Evolutionary conservation across 768 basidiomycete genomes (phyloP), one percentile per base, ranked within the genome.

Genomic region (Pisolithus sp.): DNA sequence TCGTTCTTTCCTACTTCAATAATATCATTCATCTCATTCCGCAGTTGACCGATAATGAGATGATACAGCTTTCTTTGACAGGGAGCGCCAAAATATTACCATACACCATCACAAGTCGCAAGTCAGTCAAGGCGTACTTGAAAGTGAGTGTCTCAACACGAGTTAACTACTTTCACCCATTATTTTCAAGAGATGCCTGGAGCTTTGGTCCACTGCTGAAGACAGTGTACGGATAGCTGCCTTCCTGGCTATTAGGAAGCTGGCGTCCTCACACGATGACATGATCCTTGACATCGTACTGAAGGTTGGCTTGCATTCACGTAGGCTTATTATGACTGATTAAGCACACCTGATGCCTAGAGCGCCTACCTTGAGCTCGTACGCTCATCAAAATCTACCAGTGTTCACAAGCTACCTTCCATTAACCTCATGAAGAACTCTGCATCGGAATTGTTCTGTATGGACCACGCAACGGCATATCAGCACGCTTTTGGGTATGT

Each of bases 361-460:
- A 88, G 85, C 56, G 84, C 84, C n/a, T 99, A 99, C 70, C 76
- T 89, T 41, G 80, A 89, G 15, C 74, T 99, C 26, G 81, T 97
- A 44, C 85, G 90, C 26, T 85, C 82, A 6, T 83, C 85, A 43
- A 92, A 93, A 63, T 80, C 85, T 10, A 96, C 93, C n/a, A 89
- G 77, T 46, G 76, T 81, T 2, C 84, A 95, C 68, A 92, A 88
- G 4, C 73, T 98, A 8, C 93, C 95, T 20, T 83, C 89, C 2
- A 88, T 98, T 68, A 95, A 89, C 61, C 72, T 98, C 41, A 95
- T 97, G 92, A 99, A 99, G 69, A 96, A 98, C 67, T 90, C 93
- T 6, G 95, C 94, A 0, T 88, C 90, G 1, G 93, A 96, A 63
- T 72, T 98, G 1, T 99, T 89, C 71, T 86, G 83, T 57, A 69